phyloP scores from a whole-genome alignment of 805 yeast genomes.

The Lipomyces sp. region DNA sequence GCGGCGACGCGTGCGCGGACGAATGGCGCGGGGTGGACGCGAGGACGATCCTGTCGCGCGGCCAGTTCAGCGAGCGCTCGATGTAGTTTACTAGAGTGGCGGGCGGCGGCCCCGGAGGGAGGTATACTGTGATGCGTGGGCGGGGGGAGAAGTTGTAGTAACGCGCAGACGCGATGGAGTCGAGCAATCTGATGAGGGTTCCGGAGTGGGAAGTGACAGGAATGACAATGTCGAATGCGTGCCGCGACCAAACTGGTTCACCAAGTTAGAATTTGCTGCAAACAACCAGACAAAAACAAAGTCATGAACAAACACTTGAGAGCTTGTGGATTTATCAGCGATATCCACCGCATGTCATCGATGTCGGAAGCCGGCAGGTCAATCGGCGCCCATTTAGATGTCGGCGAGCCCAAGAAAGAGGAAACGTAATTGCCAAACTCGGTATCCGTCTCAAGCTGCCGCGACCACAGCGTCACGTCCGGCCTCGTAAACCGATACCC shows the following conservation, averaged over 20 bases:
- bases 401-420: slow-evolving; percentile 14
- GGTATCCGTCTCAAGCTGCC: slow-evolving; percentile 14
- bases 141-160: slow-evolving; percentile 24
- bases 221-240: slow-evolving; percentile 22
- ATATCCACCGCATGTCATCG: slow-evolving; percentile 16
- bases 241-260: slow-evolving; percentile 21
- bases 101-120: slow-evolving; percentile 25
- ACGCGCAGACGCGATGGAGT: slow-evolving; percentile 12
- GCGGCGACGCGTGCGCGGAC: slow-evolving; percentile 1
- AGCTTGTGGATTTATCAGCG: slow-evolving; percentile 11
- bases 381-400: slow-evolving; percentile 24
- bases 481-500: slow-evolving; percentile 13
- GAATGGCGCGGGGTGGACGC: slow-evolving; percentile 7
- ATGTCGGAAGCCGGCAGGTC: slow-evolving; percentile 22
- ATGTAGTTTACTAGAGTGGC: slow-evolving; percentile 16
- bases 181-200: slow-evolving; percentile 18
- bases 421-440: slow-evolving; percentile 14
- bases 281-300: neutral
- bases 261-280: neutral
- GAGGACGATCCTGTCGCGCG: slow-evolving; percentile 21
- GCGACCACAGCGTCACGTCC: slow-evolving; percentile 21
- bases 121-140: slow-evolving; percentile 25
- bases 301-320: slow-evolving; percentile 8
- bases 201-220: slow-evolving; percentile 21
- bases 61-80: slow-evolving; percentile 18